These are phyloP conservation scores for Dillenia suffruticosa DNA, from an alignment of 164 flowering plant genomes.

Conservation along the genomic window DNA sequence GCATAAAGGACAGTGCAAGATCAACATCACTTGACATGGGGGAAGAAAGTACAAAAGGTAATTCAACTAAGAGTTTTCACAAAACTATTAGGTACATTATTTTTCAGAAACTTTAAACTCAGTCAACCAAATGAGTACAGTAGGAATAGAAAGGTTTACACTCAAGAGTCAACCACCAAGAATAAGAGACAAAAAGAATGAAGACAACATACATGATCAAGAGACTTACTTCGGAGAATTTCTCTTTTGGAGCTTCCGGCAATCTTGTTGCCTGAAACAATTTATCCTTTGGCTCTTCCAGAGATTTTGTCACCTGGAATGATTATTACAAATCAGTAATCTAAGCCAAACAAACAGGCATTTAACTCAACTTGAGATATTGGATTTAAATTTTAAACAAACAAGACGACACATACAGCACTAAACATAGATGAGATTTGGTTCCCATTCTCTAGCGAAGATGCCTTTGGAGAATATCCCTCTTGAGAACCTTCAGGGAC, in stretches of 20 bases:
- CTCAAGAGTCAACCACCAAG: neutral
- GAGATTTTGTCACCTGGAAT: conserved; percentile 49
- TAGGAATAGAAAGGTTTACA: neutral
- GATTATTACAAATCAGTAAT: neutral
- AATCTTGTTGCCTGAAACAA: conserved; percentile 55
- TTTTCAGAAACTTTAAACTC: neutral
- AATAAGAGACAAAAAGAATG: neutral
- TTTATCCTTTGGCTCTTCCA: conserved; percentile 43
- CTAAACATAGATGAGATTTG: conserved; percentile 40
- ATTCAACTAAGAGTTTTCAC: neutral
- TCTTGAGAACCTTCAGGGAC: conserved; percentile 95
- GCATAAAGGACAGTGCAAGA: no score
- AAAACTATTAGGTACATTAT: neutral
- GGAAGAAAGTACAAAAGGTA: no score
- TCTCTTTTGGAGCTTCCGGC: conserved; percentile 42
- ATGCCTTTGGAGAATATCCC: conserved; percentile 68
- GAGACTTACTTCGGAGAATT: conserved; percentile 45
- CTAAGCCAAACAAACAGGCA: neutral
- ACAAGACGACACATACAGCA: conserved; percentile 37
- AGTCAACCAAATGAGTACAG: neutral
- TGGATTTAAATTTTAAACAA: neutral
- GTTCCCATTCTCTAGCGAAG: conserved; percentile 43
- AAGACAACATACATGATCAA: neutral
- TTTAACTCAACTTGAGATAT: neutral
- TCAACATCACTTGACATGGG: no score